These are phyloP conservation scores for Globisporangium sylvaticum DNA, from an alignment of 352 stramenopile genomes.

Conservation along the genomic window DNA sequence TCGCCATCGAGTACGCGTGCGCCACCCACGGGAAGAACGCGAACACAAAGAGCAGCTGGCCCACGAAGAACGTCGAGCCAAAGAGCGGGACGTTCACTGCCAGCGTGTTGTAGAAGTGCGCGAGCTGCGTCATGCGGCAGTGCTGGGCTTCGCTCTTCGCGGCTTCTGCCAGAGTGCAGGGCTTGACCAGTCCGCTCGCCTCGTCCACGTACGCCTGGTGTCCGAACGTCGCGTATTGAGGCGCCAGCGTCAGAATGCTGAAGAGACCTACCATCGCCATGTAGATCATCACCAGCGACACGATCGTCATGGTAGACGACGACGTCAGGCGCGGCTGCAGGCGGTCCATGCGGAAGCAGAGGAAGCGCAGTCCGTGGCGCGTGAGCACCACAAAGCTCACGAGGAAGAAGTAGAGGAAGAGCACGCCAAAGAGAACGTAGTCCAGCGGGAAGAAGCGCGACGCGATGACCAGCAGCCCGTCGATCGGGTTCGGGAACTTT, in stretches of 20 bases:
- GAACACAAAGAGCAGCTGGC: constrained; percentile 67
- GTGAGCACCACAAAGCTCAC: constrained; percentile 72
- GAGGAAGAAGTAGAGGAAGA: constrained; percentile 78
- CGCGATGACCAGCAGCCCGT: constrained; percentile 65
- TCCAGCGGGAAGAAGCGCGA: constrained; percentile 78
- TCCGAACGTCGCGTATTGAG: constrained; percentile 84
- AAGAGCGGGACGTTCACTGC: constrained; percentile 72
- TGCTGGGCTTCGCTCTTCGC: constrained; percentile 41
- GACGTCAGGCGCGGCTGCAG: constrained; percentile 71
- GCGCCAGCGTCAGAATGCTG: constrained; percentile 71
- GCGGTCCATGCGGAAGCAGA: constrained; percentile 73
- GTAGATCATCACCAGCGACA: constrained; percentile 79
- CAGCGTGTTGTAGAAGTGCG: constrained; percentile 77
- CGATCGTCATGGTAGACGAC: constrained; percentile 70
- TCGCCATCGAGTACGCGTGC: constrained; percentile 69
- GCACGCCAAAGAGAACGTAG: constrained; percentile 75
- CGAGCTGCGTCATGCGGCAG: constrained; percentile 76
- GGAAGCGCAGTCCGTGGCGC: constrained; percentile 71
- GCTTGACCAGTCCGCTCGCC: constrained; percentile 31
- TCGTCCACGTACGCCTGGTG: constrained; percentile 65
- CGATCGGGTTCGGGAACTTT: constrained; percentile 68
- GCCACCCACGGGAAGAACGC: constrained; percentile 75
- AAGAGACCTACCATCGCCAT: constrained; percentile 81
- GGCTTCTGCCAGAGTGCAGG: constrained; percentile 69
- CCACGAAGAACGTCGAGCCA: constrained; percentile 66